Evolutionary conservation across 2,329 filamentous ascomycete species (phyloP), one percentile per base, ranked within the genome.

Genomic region (Rosellinia necatrix): DNA sequence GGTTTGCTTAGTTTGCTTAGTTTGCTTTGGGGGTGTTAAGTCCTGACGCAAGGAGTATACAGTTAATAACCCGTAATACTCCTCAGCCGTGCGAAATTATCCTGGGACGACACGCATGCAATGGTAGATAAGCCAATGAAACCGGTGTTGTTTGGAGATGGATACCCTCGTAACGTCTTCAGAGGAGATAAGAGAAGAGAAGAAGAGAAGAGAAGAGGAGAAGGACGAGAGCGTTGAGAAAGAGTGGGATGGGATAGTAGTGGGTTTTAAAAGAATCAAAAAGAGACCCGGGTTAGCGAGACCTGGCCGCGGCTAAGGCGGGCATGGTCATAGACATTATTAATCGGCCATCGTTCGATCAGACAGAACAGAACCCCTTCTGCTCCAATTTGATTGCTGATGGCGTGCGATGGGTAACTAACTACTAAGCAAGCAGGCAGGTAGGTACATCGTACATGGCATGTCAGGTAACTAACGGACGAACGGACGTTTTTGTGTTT

Each of bases 21-120:
- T 10, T 42, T 48, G 49, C 51, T 66, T 62, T n/a, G n/a, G 62
- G 64, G 60, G 64, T 59, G 61, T 56, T 65, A 71, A 72, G 71
- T 79, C 79, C 80, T 82, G 81, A 84, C 81, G 81, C 81, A 84
- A 84, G 81, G 81, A 83, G 81, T 82, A 83, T 81, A 80, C 80
- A 83, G 80, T 80, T 74, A 67, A 63, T 64, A 66, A 69, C 76
- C 81, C 79, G 80, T 75, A 70, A 82, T 83, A 83, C 81, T 81
- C 81, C 81, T 84, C 81, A 83, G 81, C 81, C 81, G 78, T 83
- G 75, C 77, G 77, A 76, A 60, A 71, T 58, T 62, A 68, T 63
- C 62, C 56, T 66, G 59, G 60, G 43, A 63, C 60, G 58, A 71
- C 66, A 64, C 66, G 63, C 75, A 78, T 78, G 69, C 62, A 68